Evolutionary conservation across 768 basidiomycete genomes (phyloP).

Genomic region (Termitomyces sp.): DNA sequence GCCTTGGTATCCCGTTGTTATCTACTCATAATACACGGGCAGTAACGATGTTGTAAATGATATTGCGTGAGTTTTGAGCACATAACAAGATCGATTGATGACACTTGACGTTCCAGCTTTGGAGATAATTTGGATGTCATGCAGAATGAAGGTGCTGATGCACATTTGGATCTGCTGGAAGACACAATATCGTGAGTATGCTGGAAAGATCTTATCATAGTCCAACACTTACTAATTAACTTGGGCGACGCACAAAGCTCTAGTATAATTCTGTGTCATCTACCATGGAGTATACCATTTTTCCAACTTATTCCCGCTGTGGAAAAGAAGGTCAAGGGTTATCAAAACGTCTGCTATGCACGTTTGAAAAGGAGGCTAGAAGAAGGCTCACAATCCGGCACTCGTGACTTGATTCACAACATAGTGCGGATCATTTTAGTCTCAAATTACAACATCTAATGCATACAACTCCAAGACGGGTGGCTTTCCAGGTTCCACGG

Average conservation of each 20-base stretch:
- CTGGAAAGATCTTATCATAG: neutral
- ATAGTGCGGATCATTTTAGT: conserved; percentile 6
- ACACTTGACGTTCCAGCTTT: conserved; percentile 16
- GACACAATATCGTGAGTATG: neutral
- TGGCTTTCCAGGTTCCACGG: neutral
- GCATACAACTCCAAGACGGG: neutral
- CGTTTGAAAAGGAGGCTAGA: conserved; percentile 55
- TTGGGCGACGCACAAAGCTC: neutral
- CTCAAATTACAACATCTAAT: neutral
- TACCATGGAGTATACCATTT: conserved; percentile 12
- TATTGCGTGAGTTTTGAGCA: conserved; percentile 23
- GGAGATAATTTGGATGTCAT: conserved; percentile 18
- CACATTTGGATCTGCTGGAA: conserved; percentile 1
- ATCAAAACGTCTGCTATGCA: conserved; percentile 37
- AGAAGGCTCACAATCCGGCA: conserved; percentile 22
- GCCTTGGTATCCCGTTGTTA: neutral
- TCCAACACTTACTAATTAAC: neutral
- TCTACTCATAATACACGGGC: neutral
- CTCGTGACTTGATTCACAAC: conserved; percentile 15
- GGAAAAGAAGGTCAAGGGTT: conserved; percentile 4
- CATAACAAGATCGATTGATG: neutral
- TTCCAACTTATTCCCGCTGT: conserved; percentile 3
- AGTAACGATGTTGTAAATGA: conserved; percentile 36
- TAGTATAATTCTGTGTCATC: neutral
- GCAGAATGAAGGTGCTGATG: conserved; percentile 2